phyloP scores from a whole-genome alignment of 176 grass and related monocot genomes.

The Bonia amplexicaulis region DNA sequence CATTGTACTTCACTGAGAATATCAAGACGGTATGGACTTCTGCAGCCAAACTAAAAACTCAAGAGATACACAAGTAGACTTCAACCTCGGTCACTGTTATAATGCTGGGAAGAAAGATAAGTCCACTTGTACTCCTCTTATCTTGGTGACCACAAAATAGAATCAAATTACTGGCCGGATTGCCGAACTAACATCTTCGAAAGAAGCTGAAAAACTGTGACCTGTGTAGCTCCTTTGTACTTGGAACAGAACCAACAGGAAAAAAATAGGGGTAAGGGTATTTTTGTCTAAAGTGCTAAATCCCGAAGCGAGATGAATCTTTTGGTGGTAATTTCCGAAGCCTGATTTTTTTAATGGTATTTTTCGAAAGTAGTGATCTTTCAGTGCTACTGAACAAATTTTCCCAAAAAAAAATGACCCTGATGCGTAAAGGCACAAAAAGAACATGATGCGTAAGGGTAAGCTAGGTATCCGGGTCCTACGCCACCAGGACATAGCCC shows the following conservation, averaged over 20 bases:
- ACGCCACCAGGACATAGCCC: too few relatives aligned
- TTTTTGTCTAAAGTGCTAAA: too few relatives aligned
- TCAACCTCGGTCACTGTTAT: slow-evolving; percentile 4
- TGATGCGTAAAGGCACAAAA: too few relatives aligned
- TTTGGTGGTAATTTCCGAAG: too few relatives aligned
- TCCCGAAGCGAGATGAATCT: too few relatives aligned
- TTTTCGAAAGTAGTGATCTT: too few relatives aligned
- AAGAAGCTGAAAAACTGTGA: background rate
- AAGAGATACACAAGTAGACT: background rate
- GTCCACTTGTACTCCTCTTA: background rate
- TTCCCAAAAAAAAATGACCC: too few relatives aligned
- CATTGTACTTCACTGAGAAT: background rate
- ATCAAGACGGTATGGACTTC: background rate
- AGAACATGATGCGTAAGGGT: too few relatives aligned
- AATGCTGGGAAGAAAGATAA: background rate
- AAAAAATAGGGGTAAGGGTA: too few relatives aligned
- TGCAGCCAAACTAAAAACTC: background rate
- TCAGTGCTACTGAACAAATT: too few relatives aligned
- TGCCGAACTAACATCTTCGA: slow-evolving; percentile 10
- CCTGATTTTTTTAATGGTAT: too few relatives aligned
- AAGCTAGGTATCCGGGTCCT: too few relatives aligned
- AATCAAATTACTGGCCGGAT: background rate
- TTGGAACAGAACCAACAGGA: background rate
- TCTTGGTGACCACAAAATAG: background rate
- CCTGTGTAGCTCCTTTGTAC: background rate